These are phyloP conservation scores for Tulasnella sp. DNA, from an alignment of 768 basidiomycete species.

Conservation along the genomic window DNA sequence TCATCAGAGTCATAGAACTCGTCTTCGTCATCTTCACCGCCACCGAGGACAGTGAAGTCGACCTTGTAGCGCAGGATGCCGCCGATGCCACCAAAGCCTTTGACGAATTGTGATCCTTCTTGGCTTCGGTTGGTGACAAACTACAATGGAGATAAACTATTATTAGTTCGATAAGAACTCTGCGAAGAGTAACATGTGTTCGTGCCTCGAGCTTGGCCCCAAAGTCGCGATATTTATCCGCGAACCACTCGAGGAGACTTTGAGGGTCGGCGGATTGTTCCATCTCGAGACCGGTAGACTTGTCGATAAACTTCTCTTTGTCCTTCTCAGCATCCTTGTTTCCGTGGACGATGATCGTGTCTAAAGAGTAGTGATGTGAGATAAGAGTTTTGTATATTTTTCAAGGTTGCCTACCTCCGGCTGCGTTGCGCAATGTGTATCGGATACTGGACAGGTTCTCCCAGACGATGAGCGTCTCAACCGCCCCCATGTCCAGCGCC, in stretches of 20 bases:
- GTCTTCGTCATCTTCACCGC: constrained; percentile 67
- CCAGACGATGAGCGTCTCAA: constrained; percentile 97
- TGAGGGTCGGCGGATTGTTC: constrained; percentile 75
- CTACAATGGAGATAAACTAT: constrained; percentile 20
- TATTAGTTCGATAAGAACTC: too few species aligned
- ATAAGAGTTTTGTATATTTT: not conserved
- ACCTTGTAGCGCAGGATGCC: constrained; percentile 95
- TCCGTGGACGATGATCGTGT: constrained; percentile 72
- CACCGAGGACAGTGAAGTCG: constrained; percentile 74
- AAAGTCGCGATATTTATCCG: constrained; percentile 97
- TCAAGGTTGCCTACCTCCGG: constrained; percentile 48
- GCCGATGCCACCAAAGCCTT: constrained; percentile 97
- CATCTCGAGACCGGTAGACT: constrained; percentile 93
- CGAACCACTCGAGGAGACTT: constrained; percentile 93
- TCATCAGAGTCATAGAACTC: constrained; percentile 71
- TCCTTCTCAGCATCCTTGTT: constrained; percentile 84
- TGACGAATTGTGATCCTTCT: constrained; percentile 96
- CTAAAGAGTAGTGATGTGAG: constrained; percentile 30
- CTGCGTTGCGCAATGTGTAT: constrained; percentile 82
- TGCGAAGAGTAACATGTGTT: too few species aligned
- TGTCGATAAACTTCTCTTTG: constrained; percentile 89
- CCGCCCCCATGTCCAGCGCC: constrained; percentile 89
- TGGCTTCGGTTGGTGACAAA: constrained; percentile 95
- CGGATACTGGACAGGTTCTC: constrained; percentile 91
- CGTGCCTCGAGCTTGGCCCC: constrained; percentile 73